Conservation (phyloP, 495 filamentous ascomycete species). For the Jackrogersella minutella region DNA sequence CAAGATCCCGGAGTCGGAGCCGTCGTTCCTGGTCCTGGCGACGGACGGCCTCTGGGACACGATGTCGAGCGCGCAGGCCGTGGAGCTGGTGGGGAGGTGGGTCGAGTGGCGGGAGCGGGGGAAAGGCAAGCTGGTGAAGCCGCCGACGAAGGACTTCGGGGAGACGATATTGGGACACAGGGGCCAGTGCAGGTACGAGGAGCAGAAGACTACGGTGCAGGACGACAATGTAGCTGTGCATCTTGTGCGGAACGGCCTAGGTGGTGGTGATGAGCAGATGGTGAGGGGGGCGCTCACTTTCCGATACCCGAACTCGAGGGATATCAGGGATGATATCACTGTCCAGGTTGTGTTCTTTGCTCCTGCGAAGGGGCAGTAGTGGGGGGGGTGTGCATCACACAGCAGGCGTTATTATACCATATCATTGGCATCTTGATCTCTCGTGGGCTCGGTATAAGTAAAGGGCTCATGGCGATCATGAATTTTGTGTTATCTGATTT, state of each 20-base stretch:
- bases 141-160: slow-evolving; percentile 18
- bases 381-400: background rate
- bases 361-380: background rate
- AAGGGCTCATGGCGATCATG: background rate
- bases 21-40: slow-evolving; percentile 69
- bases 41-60: slow-evolving; percentile 72
- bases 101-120: slow-evolving; percentile 47
- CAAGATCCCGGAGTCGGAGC: slow-evolving; percentile 51
- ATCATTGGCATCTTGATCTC: background rate
- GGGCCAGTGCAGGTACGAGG: slow-evolving; percentile 37
- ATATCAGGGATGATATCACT: slow-evolving; percentile 65
- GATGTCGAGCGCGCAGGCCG: slow-evolving; percentile 66
- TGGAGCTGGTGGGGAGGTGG: slow-evolving; percentile 65
- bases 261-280: slow-evolving; percentile 65
- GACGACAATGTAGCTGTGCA: slow-evolving; percentile 71
- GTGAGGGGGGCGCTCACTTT: slow-evolving; percentile 61
- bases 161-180: slow-evolving; percentile 35
- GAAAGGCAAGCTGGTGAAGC: slow-evolving; percentile 21
- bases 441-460: background rate
- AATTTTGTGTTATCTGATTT: background rate
- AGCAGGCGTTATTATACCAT: slow-evolving; percentile 17
- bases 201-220: slow-evolving; percentile 47
- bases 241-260: slow-evolving; percentile 68
- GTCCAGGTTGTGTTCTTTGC: slow-evolving; percentile 71
- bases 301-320: slow-evolving; percentile 56